Conservation (phyloP, 1,139 yeast genomes). For the Wickerhamomyces sp. region DNA sequence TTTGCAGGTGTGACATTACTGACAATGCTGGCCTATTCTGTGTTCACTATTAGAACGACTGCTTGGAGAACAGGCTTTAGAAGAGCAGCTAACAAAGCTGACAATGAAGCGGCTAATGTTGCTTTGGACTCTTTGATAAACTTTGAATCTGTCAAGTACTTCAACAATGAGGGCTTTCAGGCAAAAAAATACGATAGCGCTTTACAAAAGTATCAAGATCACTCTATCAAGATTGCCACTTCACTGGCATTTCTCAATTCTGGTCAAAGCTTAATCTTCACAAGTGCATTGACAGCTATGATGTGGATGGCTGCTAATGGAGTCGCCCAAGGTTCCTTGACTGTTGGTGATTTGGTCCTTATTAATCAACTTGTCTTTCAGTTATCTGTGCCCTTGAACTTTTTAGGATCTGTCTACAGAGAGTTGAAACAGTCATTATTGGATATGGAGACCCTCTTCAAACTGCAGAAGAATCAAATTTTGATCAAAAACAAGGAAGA, state of each 20-base stretch:
- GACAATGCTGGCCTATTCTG: slow-evolving; percentile 83
- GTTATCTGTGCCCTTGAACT: slow-evolving; percentile 88
- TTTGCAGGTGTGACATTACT: slow-evolving; percentile 86
- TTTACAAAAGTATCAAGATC: slow-evolving; percentile 67
- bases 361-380: slow-evolving; percentile 96
- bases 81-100: slow-evolving; percentile 88
- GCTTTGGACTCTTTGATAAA: slow-evolving; percentile 92
- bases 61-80: slow-evolving; percentile 96
- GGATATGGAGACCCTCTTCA: slow-evolving; percentile 90
- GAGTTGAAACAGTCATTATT: slow-evolving; percentile 88
- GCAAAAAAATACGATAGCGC: slow-evolving; percentile 78
- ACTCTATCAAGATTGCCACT: slow-evolving; percentile 85
- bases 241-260: slow-evolving; percentile 86
- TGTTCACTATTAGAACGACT: slow-evolving; percentile 87
- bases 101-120: slow-evolving; percentile 88
- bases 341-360: slow-evolving; percentile 95
- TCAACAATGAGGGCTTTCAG: slow-evolving; percentile 82
- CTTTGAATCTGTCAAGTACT: slow-evolving; percentile 91
- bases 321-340: slow-evolving; percentile 70
- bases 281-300: slow-evolving; percentile 90
- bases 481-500: slow-evolving; percentile 54
- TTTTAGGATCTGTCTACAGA: slow-evolving; percentile 90
- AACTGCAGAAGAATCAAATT: slow-evolving; percentile 71
- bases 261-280: slow-evolving; percentile 89
- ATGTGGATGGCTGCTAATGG: slow-evolving; percentile 99